Evolutionary conservation across 108 stramenopile species (phyloP).

Genomic region (Conticribra weissflogii): DNA sequence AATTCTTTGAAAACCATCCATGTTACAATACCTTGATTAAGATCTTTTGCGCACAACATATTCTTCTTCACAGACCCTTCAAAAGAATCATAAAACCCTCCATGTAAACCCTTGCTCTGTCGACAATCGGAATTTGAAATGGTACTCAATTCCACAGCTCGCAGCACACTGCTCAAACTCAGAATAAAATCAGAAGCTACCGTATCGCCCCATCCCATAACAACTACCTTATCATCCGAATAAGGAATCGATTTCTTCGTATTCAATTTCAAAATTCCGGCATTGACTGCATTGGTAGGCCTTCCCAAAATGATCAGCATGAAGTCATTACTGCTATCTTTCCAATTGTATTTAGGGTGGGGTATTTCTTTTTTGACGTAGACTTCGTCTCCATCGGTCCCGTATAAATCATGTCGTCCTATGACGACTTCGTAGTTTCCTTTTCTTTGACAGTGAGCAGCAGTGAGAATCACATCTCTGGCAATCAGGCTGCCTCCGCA

Average conservation of each 20-base stretch:
- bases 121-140: slow-evolving; percentile 5
- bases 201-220: slow-evolving; percentile 21
- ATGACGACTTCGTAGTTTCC: background rate
- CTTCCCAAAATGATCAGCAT: background rate
- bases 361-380: background rate
- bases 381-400: background rate
- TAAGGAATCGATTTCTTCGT: background rate
- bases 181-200: background rate
- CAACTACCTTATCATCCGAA: background rate
- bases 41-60: slow-evolving; percentile 18
- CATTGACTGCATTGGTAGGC: slow-evolving; percentile 5
- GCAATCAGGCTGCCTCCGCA: slow-evolving; percentile 73
- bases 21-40: slow-evolving; percentile 2
- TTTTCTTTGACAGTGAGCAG: slow-evolving; percentile 6
- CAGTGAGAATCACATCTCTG: slow-evolving; percentile 12
- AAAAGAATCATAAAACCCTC: background rate
- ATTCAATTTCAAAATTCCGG: slow-evolving; percentile 1
- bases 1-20: slow-evolving; percentile 9
- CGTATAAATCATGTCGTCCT: background rate
- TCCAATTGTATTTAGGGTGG: background rate
- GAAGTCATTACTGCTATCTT: background rate
- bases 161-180: background rate
- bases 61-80: slow-evolving; percentile 2
- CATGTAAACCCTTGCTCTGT: slow-evolving; percentile 7
- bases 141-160: background rate